phyloP scores from a whole-genome alignment of 2,329 filamentous ascomycete genomes.

The Xylariales sp. region DNA sequence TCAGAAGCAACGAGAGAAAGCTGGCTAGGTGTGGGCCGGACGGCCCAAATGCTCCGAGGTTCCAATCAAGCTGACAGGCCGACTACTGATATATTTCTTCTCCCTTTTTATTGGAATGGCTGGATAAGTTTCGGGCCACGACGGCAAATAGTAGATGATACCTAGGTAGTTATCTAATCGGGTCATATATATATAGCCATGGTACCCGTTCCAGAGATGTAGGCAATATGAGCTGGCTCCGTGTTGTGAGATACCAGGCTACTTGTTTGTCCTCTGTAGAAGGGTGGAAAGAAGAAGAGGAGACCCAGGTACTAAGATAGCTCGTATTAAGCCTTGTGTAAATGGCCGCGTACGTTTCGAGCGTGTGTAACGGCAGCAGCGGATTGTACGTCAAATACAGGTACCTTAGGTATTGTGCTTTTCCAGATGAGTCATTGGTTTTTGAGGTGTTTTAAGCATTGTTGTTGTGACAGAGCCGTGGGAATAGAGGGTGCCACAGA shows the following conservation, averaged over 20 bases:
- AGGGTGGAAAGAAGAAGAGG: not conserved
- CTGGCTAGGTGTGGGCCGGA: slow-evolving; percentile 2
- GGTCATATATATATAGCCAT: not conserved
- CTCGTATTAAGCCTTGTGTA: not conserved
- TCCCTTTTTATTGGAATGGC: slow-evolving; percentile 18
- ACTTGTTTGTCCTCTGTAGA: not conserved
- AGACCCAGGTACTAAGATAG: not conserved
- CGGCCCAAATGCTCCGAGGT: not conserved
- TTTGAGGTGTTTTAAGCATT: not conserved
- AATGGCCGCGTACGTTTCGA: not conserved
- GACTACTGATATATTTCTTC: slow-evolving; percentile 1
- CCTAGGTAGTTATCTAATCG: slow-evolving; percentile 9
- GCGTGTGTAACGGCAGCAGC: no score
- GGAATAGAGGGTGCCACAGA: not conserved
- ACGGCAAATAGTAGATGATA: slow-evolving; percentile 12
- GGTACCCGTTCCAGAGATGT: not conserved
- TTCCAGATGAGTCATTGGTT: not conserved
- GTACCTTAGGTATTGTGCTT: no score
- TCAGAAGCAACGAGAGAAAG: slow-evolving; percentile 3
- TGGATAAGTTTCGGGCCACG: slow-evolving; percentile 2
- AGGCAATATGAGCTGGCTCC: not conserved
- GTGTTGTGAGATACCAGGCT: slow-evolving; percentile 11
- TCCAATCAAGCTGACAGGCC: slow-evolving; percentile 14
- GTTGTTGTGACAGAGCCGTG: not conserved
- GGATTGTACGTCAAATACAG: not conserved